Base-by-base conservation (phyloP, 176 grass and related monocot species). In the Triticum turgidum region DNA sequence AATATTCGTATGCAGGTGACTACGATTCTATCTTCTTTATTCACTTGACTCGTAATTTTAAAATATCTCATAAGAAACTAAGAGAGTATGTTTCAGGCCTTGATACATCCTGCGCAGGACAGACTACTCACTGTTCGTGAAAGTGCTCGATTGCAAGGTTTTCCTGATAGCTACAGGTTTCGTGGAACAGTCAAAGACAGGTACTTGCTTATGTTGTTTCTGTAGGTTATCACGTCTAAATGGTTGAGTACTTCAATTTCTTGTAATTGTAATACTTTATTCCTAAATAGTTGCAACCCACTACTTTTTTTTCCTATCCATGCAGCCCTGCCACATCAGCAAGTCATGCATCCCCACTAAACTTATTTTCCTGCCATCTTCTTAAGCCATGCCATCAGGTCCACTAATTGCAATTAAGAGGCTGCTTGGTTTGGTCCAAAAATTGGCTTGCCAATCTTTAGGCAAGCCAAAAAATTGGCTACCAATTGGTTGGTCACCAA, bases 111-210 rank as follows among this genome's bases (percentile, higher is more conserved):
- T 82, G 91, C 87, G 73, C 93, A 98, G 87, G 88, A 98, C 13
- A 89, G 96, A 56, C 77, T 86, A 0, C 93, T 98, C 65, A 98
- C 93, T 79, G 84, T 95, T 71, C 90, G 96, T 84, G 93, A 98
- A 90, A 87, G 89, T 66, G 96, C 96, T 72, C 92, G 96, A 67
- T 88, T 98, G 82, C 96, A 98, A 92, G 96, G 91, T 51, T 95
- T 98, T 85, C 96, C 96, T 85, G 93, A 98, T 69, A 88, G 72
- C 68, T 98, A 92, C 88, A 90, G 93, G 75, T 98, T 98, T 77
- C 20, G 82, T 61, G 96, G 96, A 41, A 92, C 93, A 72, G 70
- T 98, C 44, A 92, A 92, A 88, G 96, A 93, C 49, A 98, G 93
- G 91, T 95, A 91, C 64, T 61, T 11, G 7, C 39, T 80, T 51